A percentile compares a stretch with the other conserved stretches of the same genome.
Evolutionary conservation across 768 basidiomycete species (phyloP).

Genomic region (Rhodotorula toruloides): DNA sequence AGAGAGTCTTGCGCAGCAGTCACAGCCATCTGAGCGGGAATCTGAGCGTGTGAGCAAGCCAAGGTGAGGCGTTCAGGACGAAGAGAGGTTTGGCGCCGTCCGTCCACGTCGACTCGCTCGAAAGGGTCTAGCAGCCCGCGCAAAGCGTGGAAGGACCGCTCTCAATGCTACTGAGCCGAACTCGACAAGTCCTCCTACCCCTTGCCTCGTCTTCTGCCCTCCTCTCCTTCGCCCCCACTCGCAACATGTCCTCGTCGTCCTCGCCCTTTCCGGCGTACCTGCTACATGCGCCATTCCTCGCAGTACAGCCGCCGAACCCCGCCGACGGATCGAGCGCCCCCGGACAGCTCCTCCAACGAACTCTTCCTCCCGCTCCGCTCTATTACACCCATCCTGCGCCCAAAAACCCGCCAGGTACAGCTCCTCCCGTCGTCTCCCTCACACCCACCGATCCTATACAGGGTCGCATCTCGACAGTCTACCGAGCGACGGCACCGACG

Average conservation of each 20-base stretch:
- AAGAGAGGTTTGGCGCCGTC: no score
- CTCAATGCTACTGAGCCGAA: no score
- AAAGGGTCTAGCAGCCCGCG: no score
- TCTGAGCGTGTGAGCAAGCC: no score
- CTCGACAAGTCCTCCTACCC: no score
- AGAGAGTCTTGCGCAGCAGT: no score
- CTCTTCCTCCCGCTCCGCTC: constrained; percentile 23
- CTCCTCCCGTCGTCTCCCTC: constrained; percentile 7
- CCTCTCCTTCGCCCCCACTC: neutral
- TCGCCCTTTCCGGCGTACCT: constrained; percentile 18
- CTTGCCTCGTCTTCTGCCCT: neutral
- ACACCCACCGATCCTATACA: neutral
- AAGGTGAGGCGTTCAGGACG: no score
- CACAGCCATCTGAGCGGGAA: no score
- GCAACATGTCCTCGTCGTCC: neutral
- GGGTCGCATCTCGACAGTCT: constrained; percentile 2
- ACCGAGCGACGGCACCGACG: constrained; percentile 15
- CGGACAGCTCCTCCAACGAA: constrained; percentile 18
- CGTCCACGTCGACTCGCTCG: no score
- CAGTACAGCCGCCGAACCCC: neutral
- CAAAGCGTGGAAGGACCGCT: no score
- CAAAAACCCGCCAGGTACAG: neutral
- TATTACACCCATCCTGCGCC: constrained; percentile 18
- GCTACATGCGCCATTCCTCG: constrained; percentile 27
- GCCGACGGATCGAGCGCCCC: neutral